A percentile compares a stretch with the other conserved stretches of the same genome.
Evolutionary conservation across 2,329 filamentous ascomycete species (phyloP).

Genomic region (Pseudocercospora musae): DNA sequence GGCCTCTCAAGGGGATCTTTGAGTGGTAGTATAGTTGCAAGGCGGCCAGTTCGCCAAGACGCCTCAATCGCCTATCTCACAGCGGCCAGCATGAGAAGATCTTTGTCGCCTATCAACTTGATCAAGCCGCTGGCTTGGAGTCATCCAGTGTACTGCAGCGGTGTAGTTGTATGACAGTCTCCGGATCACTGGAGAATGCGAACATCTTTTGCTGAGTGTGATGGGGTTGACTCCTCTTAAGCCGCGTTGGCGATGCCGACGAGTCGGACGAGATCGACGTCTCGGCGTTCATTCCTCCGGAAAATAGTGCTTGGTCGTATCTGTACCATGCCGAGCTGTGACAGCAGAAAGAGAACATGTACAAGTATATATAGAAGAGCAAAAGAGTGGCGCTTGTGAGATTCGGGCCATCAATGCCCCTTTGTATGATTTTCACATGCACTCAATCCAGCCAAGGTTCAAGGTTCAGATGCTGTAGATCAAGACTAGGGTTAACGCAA

Average conservation of each 20-base stretch:
- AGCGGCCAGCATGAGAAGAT: background rate
- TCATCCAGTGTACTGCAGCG: background rate
- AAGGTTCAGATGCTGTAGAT: background rate
- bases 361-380: background rate
- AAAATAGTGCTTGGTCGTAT: background rate
- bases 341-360: background rate
- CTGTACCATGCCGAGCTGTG: background rate
- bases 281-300: background rate
- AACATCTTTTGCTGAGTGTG: background rate
- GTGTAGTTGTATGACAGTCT: background rate
- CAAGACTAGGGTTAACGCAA: too few relatives aligned
- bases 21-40: background rate
- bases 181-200: background rate
- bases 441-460: background rate
- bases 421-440: background rate
- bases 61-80: background rate
- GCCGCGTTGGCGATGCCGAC: background rate
- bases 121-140: background rate
- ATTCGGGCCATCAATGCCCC: background rate
- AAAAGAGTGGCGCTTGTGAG: background rate
- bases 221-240: background rate
- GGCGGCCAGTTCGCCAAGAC: background rate
- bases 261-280: background rate
- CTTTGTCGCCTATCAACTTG: background rate
- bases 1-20: too few relatives aligned